Evolutionary conservation across 1,139 yeast species (phyloP), one percentile per base, ranked within the genome.

Genomic region (Debaryomycetaceae sp.): DNA sequence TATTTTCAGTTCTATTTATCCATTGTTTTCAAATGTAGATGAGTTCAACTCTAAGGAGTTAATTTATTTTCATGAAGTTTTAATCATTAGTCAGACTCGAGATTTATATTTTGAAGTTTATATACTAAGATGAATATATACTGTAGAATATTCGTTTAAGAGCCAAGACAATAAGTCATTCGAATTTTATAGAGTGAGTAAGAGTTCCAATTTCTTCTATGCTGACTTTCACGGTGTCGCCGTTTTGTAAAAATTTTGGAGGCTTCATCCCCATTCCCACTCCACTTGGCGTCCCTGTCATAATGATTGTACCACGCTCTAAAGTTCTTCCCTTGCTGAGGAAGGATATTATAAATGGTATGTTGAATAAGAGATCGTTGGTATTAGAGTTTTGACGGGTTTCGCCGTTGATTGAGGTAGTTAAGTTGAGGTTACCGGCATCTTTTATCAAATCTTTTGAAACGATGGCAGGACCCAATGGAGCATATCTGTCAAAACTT

Each of bases 281-380:
- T 16, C 82, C 82, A 33, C 70, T 58, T 19, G 81, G 81, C 5
- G 81, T 75, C 15, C 81, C 81, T 42, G 77, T 74, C 55, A 72
- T 71, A 41, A 75, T 70, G 36, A 75, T 48, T 41, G 73, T 77
- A 32, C 81, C 81, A 4, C 75, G 74, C 40, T 58, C 56, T 35
- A 75, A 60, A 1, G 80, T 75, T 7, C 76, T 64, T 5, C 81
- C 80, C 51, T 73, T 78, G 31, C 76, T 68, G 42, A 77, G 53
- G 52, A 74, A 76, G 5, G 77, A 59, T 26, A 77, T 59, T 19
- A 77, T 65, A 37, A 68, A 56, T 7, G 65, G 63, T 6, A 75
- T 78, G 17, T 60, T 53, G 54, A 76, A 78, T 35, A 77, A 70
- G 63, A 75, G 69, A 48, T 78, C 81, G 30, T 58, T 53, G 4